Evolutionary conservation across 2,329 filamentous ascomycete genomes (phyloP), one percentile per base, ranked within the genome.

Genomic region (Volutella citrinella): DNA sequence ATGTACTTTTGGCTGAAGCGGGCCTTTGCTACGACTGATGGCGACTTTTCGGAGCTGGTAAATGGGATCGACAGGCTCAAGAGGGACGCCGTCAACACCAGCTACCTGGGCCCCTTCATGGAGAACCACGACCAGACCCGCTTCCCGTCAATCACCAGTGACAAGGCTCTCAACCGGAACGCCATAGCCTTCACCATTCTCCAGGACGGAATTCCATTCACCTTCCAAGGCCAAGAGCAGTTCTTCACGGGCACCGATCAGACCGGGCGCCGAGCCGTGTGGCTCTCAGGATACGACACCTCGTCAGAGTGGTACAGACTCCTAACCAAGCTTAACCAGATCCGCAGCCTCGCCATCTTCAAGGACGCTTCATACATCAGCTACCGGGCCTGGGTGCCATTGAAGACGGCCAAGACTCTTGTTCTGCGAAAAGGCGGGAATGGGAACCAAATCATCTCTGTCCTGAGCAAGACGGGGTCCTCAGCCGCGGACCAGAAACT

Each of bases 1-100:
- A 56, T 61, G 30, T 74, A 68, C 52, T 72, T 22, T 13, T 44
- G 41, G 41, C 25, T 44, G 7, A 33, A 30, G 19, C 18, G 34
- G 6, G 38, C 41, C 6, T 44, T 44, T 17, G 38, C 29, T 9
- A 35, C 19, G 16, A 44, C 34, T 7, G 21, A 19, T 7, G 38
- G 41, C 7, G 38, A 44, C 20, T 44, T 44, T 9, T 30, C 31
- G 5, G 41, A 41, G 26, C 38, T 44, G 10, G 19, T 24, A 6
- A 31, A 11, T 10, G 41, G 41, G 3, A 34, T 44, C 5, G 24
- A 38, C 13, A 13, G n/a, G 2, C 32, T 44, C 25, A 44, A 44
- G 20, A 36, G 21, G 14, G 32, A 44, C 7, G 38, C 41, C 12
- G 34, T 38, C 28, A 41, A 44, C 41, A 35, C 41, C n/a, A 44